Base-by-base conservation (phyloP, 2,329 filamentous ascomycete species). In the Tolypocladium endophyticum region DNA sequence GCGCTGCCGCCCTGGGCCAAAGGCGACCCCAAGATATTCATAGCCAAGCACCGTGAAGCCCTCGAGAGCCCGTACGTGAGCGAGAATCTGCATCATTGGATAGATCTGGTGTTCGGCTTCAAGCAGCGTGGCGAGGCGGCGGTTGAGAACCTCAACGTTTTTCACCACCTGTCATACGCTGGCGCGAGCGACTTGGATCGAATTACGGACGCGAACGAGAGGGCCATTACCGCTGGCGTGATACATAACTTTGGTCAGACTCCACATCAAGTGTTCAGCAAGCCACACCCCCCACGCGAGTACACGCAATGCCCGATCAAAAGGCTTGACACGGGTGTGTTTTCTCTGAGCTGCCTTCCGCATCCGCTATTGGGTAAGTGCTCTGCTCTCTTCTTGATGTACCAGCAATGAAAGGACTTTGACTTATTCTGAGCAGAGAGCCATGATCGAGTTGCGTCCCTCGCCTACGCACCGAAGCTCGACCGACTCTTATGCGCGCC, bases 211-310 rank as follows among this genome's bases (percentile, higher is more conserved):
- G 88, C 90, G 0, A 85, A 93, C 59, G 92, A 97, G 72, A 83
- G 92, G 52, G 80, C 92, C 8, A 90, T 93, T 6, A 93, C 92
- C 0, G 97, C 96, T 58, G 91, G 91, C 39, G 96, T 97, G 65
- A 97, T 99, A 67, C 93, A 99, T 74, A 97, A 97, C 67, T 99
- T 99, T 72, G 94, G 94, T 0, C 94, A 99, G 72, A 99, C 95
- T 1, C 94, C 95, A 1, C 89, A 95, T 66, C 95, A 99, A 71
- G 88, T 97, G 20, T 99, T 97, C 71, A 83, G 85, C 53, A 87
- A 88, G 61, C 81, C 88, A 16, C 94, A 99, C 72, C 87, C 89
- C 4, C 76, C 83, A n/a, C 84, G 88, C 18, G 92, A 96, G 64
- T 82, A 89, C 59, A 74, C 81, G 5, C 78, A 83, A 28, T 83